phyloP scores from a whole-genome alignment of 805 yeast genomes.

The Candida germanica region DNA sequence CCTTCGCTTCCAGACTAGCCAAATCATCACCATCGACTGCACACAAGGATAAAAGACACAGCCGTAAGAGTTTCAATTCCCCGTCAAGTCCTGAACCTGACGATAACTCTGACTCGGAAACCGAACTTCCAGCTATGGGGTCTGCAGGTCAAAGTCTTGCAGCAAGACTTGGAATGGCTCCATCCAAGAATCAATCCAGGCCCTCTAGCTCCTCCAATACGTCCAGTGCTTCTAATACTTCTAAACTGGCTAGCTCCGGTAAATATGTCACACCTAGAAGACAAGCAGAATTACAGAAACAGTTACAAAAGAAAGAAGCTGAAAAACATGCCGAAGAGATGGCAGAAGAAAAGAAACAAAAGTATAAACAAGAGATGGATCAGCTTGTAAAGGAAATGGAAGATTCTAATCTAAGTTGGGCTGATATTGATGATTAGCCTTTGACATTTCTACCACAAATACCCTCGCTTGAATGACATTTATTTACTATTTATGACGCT shows the following conservation, averaged over 20 bases:
- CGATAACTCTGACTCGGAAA: neutral
- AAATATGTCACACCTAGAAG: constrained; percentile 9
- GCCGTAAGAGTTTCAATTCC: neutral
- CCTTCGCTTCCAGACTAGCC: constrained; percentile 29
- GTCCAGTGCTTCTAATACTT: neutral
- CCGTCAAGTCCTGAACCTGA: neutral
- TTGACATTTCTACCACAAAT: too few species aligned
- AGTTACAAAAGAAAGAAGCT: constrained; percentile 5
- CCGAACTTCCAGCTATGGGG: constrained; percentile 22
- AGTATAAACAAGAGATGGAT: constrained; percentile 11
- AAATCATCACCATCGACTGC: neutral
- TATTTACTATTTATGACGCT: too few species aligned
- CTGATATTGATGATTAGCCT: constrained; percentile 14
- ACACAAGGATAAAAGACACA: neutral
- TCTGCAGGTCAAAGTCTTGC: constrained; percentile 33
- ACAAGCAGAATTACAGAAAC: constrained; percentile 4
- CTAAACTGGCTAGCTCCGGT: neutral
- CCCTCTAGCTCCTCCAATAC: neutral
- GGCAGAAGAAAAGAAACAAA: constrained; percentile 9
- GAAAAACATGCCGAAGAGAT: neutral
- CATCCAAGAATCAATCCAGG: neutral
- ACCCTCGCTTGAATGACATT: too few species aligned
- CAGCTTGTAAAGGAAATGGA: constrained; percentile 14
- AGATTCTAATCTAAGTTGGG: constrained; percentile 13
- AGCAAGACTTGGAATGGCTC: constrained; percentile 23